Evolutionary conservation across 208 protist species (phyloP), one percentile per base, ranked within the genome.

Genomic region (Porcisia deanei): DNA sequence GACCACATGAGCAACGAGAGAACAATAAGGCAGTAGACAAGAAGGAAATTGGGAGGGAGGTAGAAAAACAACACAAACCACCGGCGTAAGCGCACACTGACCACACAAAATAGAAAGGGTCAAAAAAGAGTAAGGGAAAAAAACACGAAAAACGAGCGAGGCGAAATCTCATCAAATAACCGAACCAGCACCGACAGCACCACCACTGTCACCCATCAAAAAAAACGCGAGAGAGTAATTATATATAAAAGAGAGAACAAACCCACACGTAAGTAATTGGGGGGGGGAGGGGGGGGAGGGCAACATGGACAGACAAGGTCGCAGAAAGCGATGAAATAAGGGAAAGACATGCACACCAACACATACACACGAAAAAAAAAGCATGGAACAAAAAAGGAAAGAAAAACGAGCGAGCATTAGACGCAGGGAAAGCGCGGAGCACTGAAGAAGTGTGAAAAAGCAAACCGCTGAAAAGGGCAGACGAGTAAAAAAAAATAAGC

Each of bases 231-330:
- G 34, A 65, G 18, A 41, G 12, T 55, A 10, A 71, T n/a, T 22
- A 47, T 41, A 75, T 30, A 30, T 30, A 39, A 63, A 22, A 65
- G 30, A 65, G 22, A 63, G 55, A 16, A 30, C 30, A 30, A 47
- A 75, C 39, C 53, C 58, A 76, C 59, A 69, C 64, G 30, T 73
- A 52, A 72, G 3, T 67, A 59, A 73, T 0, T 58, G 45, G 1
- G n/a, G 41, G n/a, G 18, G 43, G 8, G 70, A 18, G 53, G 18
- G 22, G 43, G 18, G 55, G 3, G 30, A 37, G 59, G 22, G 10
- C 12, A 66, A 16, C 37, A 34, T 30, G 20, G 16, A 8, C 8
- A 47, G 61, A 45, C 18, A 66, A 41, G 43, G 10, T 12, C 18
- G 25, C 0, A 34, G 61, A 10, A 6, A 14, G 18, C 18, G 18